Conservation (phyloP, 441 rosid species). For the Jatropha multifida region DNA sequence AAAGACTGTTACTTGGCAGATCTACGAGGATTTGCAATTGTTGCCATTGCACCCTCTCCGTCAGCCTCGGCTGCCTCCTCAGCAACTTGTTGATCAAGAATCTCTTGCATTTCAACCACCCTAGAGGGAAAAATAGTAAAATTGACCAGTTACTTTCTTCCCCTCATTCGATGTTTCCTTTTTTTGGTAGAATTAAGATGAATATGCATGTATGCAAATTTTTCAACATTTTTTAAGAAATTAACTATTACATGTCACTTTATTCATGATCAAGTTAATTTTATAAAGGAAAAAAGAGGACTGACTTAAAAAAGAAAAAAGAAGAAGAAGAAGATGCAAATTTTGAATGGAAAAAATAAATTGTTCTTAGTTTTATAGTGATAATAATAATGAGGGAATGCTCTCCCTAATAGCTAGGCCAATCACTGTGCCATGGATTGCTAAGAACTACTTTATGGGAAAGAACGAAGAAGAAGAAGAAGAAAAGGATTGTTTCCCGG, state of each 20-base stretch:
- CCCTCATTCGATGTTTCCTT: not conserved
- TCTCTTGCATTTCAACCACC: conserved; percentile 99
- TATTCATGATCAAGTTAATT: not conserved
- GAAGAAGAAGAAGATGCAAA: not conserved
- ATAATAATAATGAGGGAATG: not conserved
- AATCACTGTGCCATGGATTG: not conserved
- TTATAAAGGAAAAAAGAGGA: not conserved
- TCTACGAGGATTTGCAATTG: conserved; percentile 89
- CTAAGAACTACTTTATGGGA: not conserved
- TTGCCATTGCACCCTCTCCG: conserved; percentile 92
- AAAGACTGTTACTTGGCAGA: conserved; percentile 65
- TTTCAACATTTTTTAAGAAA: too few species aligned
- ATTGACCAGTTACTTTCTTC: not conserved
- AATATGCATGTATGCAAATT: not conserved
- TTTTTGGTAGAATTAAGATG: conserved; percentile 7
- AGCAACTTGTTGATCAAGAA: conserved; percentile 94
- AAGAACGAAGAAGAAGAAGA: too few species aligned
- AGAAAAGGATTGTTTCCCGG: not conserved
- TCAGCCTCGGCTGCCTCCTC: conserved; percentile 99
- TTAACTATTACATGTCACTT: too few species aligned
- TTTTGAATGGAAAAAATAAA: too few species aligned
- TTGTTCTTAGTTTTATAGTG: conserved; percentile 1
- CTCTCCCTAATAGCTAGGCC: conserved; percentile 1
- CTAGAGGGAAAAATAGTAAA: conserved; percentile 35
- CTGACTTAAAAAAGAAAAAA: not conserved